A percentile compares a stretch with the other conserved stretches of the same genome.
phyloP scores from a whole-genome alignment of 2,329 filamentous ascomycete species.

The Talaromyces funiculosus region DNA sequence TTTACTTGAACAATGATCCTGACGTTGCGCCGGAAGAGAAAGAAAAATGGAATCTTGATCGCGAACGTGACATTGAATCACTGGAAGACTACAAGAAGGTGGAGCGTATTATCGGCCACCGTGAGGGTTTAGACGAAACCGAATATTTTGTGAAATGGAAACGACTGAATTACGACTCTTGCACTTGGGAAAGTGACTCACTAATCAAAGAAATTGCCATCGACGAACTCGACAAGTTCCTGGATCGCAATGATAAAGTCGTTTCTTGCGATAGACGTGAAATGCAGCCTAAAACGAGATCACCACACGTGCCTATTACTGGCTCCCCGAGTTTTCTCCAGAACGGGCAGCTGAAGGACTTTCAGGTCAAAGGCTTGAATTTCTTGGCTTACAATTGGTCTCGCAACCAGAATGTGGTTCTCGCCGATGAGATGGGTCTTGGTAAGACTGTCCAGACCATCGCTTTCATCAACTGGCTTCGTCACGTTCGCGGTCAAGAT shows the following conservation, averaged over 20 bases:
- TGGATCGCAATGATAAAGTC: conserved; percentile 74
- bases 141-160: conserved; percentile 99
- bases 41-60: conserved; percentile 92
- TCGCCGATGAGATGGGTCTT: conserved; percentile 97
- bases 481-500: conserved; percentile 81
- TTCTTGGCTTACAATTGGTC: conserved; percentile 97
- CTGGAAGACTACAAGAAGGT: conserved; percentile 86
- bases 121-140: conserved; percentile 69
- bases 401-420: conserved; percentile 86
- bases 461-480: conserved; percentile 93
- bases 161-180: conserved; percentile 84
- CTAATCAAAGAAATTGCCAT: conserved; percentile 75
- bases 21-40: conserved; percentile 77
- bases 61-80: conserved; percentile 82
- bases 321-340: conserved; percentile 81
- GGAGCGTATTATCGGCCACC: conserved; percentile 82
- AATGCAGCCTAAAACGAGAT: conserved; percentile 67
- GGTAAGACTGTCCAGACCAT: conserved; percentile 98
- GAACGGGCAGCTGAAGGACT: conserved; percentile 78
- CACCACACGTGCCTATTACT: conserved; percentile 65
- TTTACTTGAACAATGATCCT: conserved; percentile 67
- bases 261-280: conserved; percentile 76
- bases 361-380: conserved; percentile 90
- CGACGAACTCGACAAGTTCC: conserved; percentile 82
- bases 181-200: conserved; percentile 81